phyloP scores from a whole-genome alignment of 192 early-diverging fungal genomes.

The Funneliformis geosporum region DNA sequence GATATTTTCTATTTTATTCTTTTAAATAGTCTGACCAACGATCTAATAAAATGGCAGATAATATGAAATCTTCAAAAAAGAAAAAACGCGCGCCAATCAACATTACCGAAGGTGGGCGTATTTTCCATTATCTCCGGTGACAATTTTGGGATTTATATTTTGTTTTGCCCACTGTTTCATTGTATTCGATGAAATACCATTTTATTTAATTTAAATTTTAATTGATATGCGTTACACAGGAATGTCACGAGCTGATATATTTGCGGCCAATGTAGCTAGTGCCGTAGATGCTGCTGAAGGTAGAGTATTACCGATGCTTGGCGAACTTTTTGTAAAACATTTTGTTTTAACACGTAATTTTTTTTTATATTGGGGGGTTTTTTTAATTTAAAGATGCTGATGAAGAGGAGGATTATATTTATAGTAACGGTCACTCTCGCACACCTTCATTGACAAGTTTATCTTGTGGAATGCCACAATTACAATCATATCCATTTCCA shows the following conservation, averaged over 20 bases:
- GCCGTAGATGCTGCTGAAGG: constrained; percentile 30
- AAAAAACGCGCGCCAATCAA: constrained; percentile 28
- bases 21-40: constrained; percentile 11
- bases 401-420: constrained; percentile 27
- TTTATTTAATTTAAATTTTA: background rate
- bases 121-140: background rate
- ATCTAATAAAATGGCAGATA: background rate
- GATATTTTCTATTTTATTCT: background rate
- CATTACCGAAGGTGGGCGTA: constrained; percentile 26
- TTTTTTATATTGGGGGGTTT: background rate
- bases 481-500: background rate
- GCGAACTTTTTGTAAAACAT: background rate
- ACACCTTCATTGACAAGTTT: constrained; percentile 18
- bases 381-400: background rate
- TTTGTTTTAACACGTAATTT: background rate
- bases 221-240: background rate
- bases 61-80: constrained; percentile 1
- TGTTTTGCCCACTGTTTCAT: background rate
- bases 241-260: constrained; percentile 29
- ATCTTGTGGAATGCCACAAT: background rate
- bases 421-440: constrained; percentile 13
- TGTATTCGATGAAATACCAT: background rate
- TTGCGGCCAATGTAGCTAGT: constrained; percentile 28
- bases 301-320: background rate
- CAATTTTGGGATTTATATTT: background rate